Evolutionary conservation across 306 rosid species (phyloP), one percentile per base, ranked within the genome.

Genomic region (Cicer judaicum): DNA sequence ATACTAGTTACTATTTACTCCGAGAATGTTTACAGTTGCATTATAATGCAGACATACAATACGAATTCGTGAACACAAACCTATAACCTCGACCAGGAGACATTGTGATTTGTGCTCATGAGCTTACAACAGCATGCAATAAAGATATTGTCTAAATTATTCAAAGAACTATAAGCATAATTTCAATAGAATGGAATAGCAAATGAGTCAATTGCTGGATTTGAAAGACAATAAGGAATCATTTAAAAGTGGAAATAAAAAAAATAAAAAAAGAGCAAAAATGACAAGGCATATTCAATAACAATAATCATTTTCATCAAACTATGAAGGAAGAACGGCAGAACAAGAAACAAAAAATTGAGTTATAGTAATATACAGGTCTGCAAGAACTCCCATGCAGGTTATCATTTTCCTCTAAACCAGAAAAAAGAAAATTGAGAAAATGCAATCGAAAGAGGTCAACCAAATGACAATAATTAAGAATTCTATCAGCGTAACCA

Each of bases 331-430:
- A 34, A 19, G 34, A 60, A 14, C 13, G 19, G 7, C 40, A 63
- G 43, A 7, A 68, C 19, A 7, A 54, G 64, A 62, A 74, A 78
- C 72, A 42, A 38, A 52, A 65, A 70, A 29, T 36, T 61, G 24
- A 69, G 65, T 39, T 48, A 59, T 12, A 29, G 6, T 49, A 52
- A 36, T 75, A 40, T 34, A 68, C 43, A 70, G 3, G 74, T 64
- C 59, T 38, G 21, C 42, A 40, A 57, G 46, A 54, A 54, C 41
- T 65, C 70, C 68, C 47, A 5, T 11, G 69, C 18, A 43, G 73
- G 11, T 49, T 71, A 76, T 44, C 66, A 38, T 41, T 38, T 38
- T 56, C 66, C 36, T 36, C 60, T 64, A 15, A 42, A 61, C 42
- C 5, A 39, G 67, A 61, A 41, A 29, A 12, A 4, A 21, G 41